These are phyloP conservation scores for Globisporangium apiculatum DNA, from an alignment of 352 stramenopile species.

Conservation along the genomic window DNA sequence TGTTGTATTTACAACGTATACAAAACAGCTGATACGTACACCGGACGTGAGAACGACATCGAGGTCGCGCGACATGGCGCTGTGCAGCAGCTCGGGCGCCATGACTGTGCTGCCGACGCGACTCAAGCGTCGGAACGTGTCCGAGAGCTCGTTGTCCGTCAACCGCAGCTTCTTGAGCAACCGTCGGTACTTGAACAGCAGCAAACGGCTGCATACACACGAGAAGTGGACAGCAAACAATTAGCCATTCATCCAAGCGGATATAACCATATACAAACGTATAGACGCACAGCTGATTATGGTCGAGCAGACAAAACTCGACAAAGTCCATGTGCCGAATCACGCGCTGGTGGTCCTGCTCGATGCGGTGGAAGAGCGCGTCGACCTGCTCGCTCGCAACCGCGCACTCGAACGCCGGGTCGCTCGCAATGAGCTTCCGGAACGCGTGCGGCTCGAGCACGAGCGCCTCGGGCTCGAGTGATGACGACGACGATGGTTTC, in stretches of 20 bases:
- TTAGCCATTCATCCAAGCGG: no score
- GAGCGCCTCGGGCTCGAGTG: conserved; percentile 32
- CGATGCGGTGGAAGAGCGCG: conserved; percentile 69
- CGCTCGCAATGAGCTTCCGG: conserved; percentile 68
- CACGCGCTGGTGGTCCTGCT: conserved; percentile 40
- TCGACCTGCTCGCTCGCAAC: conserved; percentile 67
- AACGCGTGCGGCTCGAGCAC: conserved; percentile 67
- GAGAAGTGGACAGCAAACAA: no score
- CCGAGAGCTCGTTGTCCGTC: conserved; percentile 71
- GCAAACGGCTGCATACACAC: conserved; percentile 32
- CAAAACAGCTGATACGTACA: conserved; percentile 20
- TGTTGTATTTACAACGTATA: neutral
- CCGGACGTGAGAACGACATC: conserved; percentile 75
- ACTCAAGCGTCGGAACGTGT: conserved; percentile 60
- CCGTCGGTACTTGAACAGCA: conserved; percentile 73
- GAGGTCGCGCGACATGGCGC: conserved; percentile 55
- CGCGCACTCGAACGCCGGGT: conserved; percentile 64
- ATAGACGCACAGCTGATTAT: conserved; percentile 60
- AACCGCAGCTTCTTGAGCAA: conserved; percentile 49
- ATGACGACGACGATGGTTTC: conserved; percentile 22
- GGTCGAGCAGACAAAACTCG: conserved; percentile 75
- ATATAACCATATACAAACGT: no score
- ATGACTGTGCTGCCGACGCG: conserved; percentile 29
- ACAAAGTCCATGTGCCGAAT: conserved; percentile 69
- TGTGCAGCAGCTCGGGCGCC: conserved; percentile 50